Conservation (phyloP, 2,329 filamentous ascomycete genomes). For the Botrytis deweyae region DNA sequence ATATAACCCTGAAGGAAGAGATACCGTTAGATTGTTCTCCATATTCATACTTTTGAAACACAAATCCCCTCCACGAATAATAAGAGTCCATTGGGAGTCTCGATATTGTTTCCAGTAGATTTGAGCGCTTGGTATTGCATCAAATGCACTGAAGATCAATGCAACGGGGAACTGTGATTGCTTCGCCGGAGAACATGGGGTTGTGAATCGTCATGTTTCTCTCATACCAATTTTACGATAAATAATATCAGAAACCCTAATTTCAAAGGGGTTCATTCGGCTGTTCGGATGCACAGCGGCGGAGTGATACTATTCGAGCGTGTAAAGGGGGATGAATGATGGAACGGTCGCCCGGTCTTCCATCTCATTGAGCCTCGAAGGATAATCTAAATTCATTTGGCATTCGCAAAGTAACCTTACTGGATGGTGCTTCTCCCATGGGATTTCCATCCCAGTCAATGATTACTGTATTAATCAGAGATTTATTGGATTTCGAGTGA, state of each 20-base stretch:
- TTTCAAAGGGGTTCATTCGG: constrained; percentile 19
- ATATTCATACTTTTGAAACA: not conserved
- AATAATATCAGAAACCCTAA: constrained; percentile 8
- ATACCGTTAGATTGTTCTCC: not conserved
- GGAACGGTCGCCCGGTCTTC: not conserved
- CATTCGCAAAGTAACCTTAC: not conserved
- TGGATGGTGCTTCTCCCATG: not conserved
- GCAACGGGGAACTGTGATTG: constrained; percentile 20
- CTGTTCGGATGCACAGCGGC: not conserved
- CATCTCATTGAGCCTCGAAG: not conserved
- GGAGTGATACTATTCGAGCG: not conserved
- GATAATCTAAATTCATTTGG: not conserved
- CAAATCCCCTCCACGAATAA: not conserved
- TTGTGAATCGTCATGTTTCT: not conserved
- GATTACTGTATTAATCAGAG: not conserved
- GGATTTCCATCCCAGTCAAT: not conserved
- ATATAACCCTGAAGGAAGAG: not conserved
- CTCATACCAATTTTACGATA: constrained; percentile 18
- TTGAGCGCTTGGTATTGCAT: constrained; percentile 9
- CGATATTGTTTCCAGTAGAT: constrained; percentile 7
- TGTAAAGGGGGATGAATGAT: constrained; percentile 1
- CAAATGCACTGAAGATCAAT: constrained; percentile 23
- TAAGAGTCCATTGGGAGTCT: not conserved
- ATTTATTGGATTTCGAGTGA: not conserved
- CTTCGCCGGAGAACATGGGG: constrained; percentile 17